Conservation (phyloP, 306 rosid species). For the Ochetophila trinervis region DNA sequence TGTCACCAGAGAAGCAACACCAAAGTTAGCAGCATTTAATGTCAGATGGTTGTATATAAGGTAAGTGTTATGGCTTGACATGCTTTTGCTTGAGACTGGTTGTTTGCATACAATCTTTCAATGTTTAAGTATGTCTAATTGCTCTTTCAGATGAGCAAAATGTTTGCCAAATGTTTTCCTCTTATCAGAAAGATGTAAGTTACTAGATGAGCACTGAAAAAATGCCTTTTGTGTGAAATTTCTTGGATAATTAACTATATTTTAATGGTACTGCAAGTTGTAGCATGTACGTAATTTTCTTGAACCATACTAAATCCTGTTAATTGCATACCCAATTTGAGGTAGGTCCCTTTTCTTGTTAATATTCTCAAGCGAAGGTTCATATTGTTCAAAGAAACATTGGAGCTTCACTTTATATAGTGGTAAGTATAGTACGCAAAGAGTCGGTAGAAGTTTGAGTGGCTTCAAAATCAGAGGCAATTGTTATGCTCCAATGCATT, state of each 20-base stretch:
- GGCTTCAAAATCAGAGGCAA: conserved; percentile 25
- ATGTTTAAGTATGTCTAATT: background rate
- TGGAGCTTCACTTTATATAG: conserved; percentile 24
- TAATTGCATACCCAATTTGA: conserved; percentile 2
- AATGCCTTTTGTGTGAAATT: background rate
- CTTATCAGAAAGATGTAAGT: background rate
- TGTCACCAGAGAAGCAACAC: conserved; percentile 20
- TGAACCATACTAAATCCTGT: conserved; percentile 16
- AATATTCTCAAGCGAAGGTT: conserved; percentile 25
- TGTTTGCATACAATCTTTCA: background rate
- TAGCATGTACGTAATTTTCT: conserved; percentile 1
- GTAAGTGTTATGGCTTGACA: conserved; percentile 7
- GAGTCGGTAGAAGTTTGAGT: conserved; percentile 21
- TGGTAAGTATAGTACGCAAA: conserved; percentile 16
- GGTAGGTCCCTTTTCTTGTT: conserved; percentile 17
- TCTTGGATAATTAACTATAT: background rate
- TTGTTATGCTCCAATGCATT: conserved; percentile 31
- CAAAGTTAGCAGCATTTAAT: conserved; percentile 19
- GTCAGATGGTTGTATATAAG: conserved; percentile 14
- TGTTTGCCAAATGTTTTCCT: background rate
- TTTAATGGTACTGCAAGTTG: background rate
- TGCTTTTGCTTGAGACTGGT: conserved; percentile 16
- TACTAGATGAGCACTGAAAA: background rate
- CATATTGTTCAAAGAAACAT: conserved; percentile 26
- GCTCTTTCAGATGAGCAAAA: background rate